phyloP scores from a whole-genome alignment of 345 rosid genomes.

The Citrus reticulata region DNA sequence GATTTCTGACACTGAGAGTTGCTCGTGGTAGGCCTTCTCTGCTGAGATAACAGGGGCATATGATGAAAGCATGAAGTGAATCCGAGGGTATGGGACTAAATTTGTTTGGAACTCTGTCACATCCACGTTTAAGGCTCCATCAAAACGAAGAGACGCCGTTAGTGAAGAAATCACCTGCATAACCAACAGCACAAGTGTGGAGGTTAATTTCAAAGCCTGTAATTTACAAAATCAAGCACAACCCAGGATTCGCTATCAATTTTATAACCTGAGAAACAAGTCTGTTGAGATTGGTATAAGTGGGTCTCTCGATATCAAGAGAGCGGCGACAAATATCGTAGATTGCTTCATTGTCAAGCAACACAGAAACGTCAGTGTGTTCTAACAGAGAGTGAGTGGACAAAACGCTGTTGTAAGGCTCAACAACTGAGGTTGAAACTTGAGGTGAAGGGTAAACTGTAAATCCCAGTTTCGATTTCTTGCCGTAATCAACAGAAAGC shows the following conservation, averaged over 20 bases:
- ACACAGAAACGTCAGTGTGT: slow-evolving; percentile 22
- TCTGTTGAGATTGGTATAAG: slow-evolving; percentile 30
- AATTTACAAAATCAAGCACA: neutral
- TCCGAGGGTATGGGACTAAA: slow-evolving; percentile 22
- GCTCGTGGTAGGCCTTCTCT: slow-evolving; percentile 21
- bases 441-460: slow-evolving; percentile 43
- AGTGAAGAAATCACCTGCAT: slow-evolving; percentile 23
- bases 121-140: slow-evolving; percentile 22
- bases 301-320: slow-evolving; percentile 26
- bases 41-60: slow-evolving; percentile 23
- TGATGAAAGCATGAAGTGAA: slow-evolving; percentile 26
- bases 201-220: neutral
- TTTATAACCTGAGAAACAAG: slow-evolving; percentile 22
- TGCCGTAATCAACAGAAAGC: slow-evolving; percentile 38
- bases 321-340: slow-evolving; percentile 29
- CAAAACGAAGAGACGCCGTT: slow-evolving; percentile 20
- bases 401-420: slow-evolving; percentile 27
- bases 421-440: slow-evolving; percentile 33
- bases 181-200: neutral
- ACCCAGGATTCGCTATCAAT: neutral
- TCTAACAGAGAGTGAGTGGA: slow-evolving; percentile 23
- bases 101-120: slow-evolving; percentile 24
- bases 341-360: slow-evolving; percentile 31
- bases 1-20: slow-evolving; percentile 22
- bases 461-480: slow-evolving; percentile 38